A percentile compares a stretch with the other conserved stretches of the same genome.
phyloP scores from a whole-genome alignment of 2,329 filamentous ascomycete species.

The Fusarium tricinctum region DNA sequence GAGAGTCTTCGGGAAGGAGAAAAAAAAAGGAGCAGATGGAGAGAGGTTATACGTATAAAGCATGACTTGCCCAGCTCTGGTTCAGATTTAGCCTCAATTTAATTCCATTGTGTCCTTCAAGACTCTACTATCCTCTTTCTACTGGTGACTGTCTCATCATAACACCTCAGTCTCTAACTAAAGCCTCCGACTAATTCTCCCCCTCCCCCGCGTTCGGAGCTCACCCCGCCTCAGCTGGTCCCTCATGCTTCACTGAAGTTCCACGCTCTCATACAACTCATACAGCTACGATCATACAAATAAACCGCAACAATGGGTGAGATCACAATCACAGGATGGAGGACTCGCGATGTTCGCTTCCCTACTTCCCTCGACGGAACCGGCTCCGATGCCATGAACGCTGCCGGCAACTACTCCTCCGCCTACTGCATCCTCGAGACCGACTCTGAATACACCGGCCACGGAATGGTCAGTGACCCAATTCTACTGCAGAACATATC shows the following conservation, averaged over 20 bases:
- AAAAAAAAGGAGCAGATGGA: neutral
- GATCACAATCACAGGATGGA: constrained; percentile 80
- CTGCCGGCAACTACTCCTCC: constrained; percentile 90
- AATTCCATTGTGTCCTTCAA: constrained; percentile 1
- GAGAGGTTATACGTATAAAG: constrained; percentile 41
- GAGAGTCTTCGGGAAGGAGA: constrained; percentile 16
- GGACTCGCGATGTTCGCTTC: constrained; percentile 81
- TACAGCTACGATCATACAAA: neutral
- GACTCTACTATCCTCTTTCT: neutral
- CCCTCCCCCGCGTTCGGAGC: constrained; percentile 44
- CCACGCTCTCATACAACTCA: constrained; percentile 5
- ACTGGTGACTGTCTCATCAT: constrained; percentile 14
- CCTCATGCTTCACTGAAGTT: constrained; percentile 19
- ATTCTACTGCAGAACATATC: neutral
- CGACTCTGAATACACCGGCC: constrained; percentile 77
- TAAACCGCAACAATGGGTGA: constrained; percentile 54
- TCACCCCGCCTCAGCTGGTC: constrained; percentile 39
- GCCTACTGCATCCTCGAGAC: constrained; percentile 95
- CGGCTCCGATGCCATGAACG: constrained; percentile 98
- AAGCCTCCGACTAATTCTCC: constrained; percentile 9
- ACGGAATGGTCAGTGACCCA: constrained; percentile 76
- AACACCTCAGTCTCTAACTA: constrained; percentile 4
- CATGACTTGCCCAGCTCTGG: constrained; percentile 21
- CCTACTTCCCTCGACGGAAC: constrained; percentile 96
- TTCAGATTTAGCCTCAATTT: constrained; percentile 32